Conservation (phyloP, 208 protist species). For the Crithidia expoeki region DNA sequence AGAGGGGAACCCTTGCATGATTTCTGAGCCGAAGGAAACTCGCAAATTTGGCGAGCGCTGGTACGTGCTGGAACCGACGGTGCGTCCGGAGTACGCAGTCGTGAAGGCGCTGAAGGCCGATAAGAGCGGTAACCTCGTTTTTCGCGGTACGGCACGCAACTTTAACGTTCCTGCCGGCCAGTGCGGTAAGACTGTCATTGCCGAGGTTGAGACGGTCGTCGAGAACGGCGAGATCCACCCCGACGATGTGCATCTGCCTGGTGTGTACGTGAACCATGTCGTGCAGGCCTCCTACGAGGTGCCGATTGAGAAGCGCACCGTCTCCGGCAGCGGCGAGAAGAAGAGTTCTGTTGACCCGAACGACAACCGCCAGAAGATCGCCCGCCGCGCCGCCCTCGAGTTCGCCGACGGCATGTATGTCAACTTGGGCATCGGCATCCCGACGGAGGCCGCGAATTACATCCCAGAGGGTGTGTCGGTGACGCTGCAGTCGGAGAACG, state of each 20-base stretch:
- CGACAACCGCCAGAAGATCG: conserved; percentile 89
- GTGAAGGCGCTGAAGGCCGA: conserved; percentile 96
- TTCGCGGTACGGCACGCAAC: conserved; percentile 94
- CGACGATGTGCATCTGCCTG: conserved; percentile 94
- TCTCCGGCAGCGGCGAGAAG: conserved; percentile 31
- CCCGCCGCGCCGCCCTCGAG: conserved; percentile 93
- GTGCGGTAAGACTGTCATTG: conserved; percentile 92
- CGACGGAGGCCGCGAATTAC: conserved; percentile 94
- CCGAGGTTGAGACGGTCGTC: conserved; percentile 96
- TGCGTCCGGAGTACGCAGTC: conserved; percentile 92
- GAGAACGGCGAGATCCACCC: conserved; percentile 92
- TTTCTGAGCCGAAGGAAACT: conserved; percentile 82
- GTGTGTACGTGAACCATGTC: conserved; percentile 94
- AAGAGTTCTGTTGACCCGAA: conserved; percentile 46
- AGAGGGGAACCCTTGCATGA: conserved; percentile 65
- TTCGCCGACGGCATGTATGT: conserved; percentile 96
- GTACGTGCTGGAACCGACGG: conserved; percentile 93
- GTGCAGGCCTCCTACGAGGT: conserved; percentile 73
- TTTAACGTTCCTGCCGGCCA: conserved; percentile 94
- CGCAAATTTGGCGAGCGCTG: conserved; percentile 87
- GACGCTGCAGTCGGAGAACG: conserved; percentile 93
- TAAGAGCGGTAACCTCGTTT: conserved; percentile 79
- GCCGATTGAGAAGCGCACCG: conserved; percentile 59
- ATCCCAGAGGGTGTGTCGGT: conserved; percentile 85
- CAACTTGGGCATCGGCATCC: conserved; percentile 97